These are phyloP conservation scores for Tephrocybe rancida DNA, from an alignment of 768 basidiomycete species.

Conservation along the genomic window DNA sequence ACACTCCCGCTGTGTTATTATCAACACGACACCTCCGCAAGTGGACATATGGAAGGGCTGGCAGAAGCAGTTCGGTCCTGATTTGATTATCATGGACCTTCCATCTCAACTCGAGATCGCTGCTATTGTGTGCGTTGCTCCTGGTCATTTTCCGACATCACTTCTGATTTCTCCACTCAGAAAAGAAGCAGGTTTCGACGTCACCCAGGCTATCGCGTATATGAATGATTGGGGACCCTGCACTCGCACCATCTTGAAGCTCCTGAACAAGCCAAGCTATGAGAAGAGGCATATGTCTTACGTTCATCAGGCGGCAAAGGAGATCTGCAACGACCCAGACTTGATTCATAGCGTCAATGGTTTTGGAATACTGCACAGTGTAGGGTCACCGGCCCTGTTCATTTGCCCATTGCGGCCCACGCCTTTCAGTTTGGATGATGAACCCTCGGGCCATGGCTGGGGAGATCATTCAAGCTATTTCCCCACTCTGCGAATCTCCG, in stretches of 20 bases:
- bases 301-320: too few species aligned
- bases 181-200: background rate
- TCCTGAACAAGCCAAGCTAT: background rate
- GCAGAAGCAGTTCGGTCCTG: background rate
- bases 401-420: too few species aligned
- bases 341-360: too few species aligned
- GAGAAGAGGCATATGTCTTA: background rate
- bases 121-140: background rate
- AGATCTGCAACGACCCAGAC: too few species aligned
- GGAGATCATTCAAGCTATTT: too few species aligned
- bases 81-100: background rate
- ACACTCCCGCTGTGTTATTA: background rate
- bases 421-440: too few species aligned
- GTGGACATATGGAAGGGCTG: background rate
- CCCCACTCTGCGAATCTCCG: too few species aligned
- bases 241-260: conserved; percentile 2
- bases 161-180: background rate
- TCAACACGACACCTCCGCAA: background rate
- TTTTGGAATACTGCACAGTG: too few species aligned
- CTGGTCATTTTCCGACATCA: background rate
- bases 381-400: too few species aligned
- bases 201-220: background rate
- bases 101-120: background rate
- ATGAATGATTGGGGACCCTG: conserved; percentile 1
- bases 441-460: too few species aligned